Evolutionary conservation across 1,139 yeast species (phyloP).

Genomic region (Saccharomyces hybrid): DNA sequence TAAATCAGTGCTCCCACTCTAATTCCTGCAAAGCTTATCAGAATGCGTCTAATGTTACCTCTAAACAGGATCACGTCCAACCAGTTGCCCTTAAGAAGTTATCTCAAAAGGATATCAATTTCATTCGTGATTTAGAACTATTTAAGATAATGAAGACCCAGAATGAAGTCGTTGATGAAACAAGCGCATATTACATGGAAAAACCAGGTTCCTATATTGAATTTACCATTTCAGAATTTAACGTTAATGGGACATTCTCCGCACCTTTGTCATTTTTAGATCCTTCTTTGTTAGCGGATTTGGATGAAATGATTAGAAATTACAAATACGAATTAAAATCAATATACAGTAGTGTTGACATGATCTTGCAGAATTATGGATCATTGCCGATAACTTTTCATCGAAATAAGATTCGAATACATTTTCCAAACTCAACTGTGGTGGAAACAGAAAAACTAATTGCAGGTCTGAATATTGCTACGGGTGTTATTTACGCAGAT

Average conservation of each 20-base stretch:
- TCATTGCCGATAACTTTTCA: slow-evolving; percentile 42
- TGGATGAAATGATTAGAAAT: slow-evolving; percentile 35
- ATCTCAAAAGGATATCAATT: slow-evolving; percentile 7
- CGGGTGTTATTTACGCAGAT: slow-evolving; percentile 40
- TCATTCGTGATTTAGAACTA: slow-evolving; percentile 34
- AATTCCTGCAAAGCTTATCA: not conserved
- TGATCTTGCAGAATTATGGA: slow-evolving; percentile 39
- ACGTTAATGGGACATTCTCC: slow-evolving; percentile 30
- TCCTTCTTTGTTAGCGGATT: slow-evolving; percentile 39
- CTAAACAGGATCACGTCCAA: not conserved
- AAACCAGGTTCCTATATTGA: slow-evolving; percentile 47
- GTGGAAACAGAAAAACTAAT: slow-evolving; percentile 43
- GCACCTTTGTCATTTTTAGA: slow-evolving; percentile 47
- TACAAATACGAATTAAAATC: slow-evolving; percentile 35
- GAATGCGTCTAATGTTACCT: not conserved
- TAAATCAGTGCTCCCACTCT: slow-evolving; percentile 4
- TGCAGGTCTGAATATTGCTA: slow-evolving; percentile 42
- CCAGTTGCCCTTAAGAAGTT: slow-evolving; percentile 1
- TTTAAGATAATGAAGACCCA: slow-evolving; percentile 31
- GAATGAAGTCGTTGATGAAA: slow-evolving; percentile 8
- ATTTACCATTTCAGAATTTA: slow-evolving; percentile 35
- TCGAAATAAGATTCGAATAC: slow-evolving; percentile 40
- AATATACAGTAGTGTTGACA: slow-evolving; percentile 21
- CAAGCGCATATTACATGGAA: slow-evolving; percentile 22
- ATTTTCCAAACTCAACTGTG: slow-evolving; percentile 51